A percentile compares a stretch with the other conserved stretches of the same genome.
phyloP scores from a whole-genome alignment of 805 yeast species.

The Pichia manshurica region DNA sequence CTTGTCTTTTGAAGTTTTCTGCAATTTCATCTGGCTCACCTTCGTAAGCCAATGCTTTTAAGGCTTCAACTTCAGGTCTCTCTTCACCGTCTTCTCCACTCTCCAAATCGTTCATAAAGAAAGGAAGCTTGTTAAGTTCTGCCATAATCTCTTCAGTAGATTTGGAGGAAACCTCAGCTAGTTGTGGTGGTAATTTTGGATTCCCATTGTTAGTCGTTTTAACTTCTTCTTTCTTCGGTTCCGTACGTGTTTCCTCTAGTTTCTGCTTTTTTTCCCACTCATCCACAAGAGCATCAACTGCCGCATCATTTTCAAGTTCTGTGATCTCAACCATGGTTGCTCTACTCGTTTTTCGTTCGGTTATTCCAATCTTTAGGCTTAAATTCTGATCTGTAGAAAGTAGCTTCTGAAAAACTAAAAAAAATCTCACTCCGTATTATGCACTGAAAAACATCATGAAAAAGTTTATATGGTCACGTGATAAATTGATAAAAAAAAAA shows the following conservation, averaged over 20 bases:
- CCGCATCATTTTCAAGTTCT: constrained; percentile 23
- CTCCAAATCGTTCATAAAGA: constrained; percentile 87
- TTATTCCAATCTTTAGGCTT: too few relatives aligned
- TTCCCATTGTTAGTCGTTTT: constrained; percentile 42
- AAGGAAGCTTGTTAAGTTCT: constrained; percentile 80
- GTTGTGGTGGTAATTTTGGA: constrained; percentile 77
- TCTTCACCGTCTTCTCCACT: constrained; percentile 72
- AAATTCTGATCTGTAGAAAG: neutral
- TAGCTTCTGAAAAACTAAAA: too few relatives aligned
- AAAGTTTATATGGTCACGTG: too few relatives aligned
- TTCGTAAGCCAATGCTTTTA: constrained; percentile 86
- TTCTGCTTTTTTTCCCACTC: constrained; percentile 28
- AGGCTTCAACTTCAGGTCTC: constrained; percentile 74
- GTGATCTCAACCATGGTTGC: constrained; percentile 28
- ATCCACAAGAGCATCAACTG: constrained; percentile 19
- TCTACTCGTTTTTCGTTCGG: too few relatives aligned
- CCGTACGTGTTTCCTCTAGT: neutral
- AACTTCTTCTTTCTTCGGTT: neutral
- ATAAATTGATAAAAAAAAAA: too few relatives aligned
- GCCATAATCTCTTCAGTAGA: constrained; percentile 68
- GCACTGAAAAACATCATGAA: too few relatives aligned
- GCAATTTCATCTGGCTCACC: constrained; percentile 95
- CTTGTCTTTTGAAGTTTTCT: constrained; percentile 82
- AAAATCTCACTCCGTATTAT: too few relatives aligned
- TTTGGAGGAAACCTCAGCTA: constrained; percentile 56